Conservation (phyloP, 2,329 filamentous ascomycete genomes). For the Ophiostoma novo-ulmi region DNA sequence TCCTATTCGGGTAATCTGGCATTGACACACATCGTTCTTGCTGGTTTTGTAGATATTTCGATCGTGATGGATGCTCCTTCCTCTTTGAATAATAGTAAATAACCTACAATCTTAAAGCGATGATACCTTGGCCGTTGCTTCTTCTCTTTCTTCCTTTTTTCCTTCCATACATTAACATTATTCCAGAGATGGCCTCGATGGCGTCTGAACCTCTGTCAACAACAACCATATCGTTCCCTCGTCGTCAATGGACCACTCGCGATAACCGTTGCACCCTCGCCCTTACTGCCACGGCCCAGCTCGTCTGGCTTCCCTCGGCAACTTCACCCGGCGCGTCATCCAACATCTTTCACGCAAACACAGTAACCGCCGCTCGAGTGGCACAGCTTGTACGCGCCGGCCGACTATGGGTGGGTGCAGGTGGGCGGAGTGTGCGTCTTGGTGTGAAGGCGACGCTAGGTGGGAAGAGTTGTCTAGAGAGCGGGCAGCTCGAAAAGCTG, state of each 20-base stretch:
- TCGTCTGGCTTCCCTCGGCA: conserved; percentile 21
- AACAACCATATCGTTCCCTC: conserved; percentile 17
- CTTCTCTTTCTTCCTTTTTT: background rate
- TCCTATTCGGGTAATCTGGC: background rate
- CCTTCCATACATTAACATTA: no score
- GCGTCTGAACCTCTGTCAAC: background rate
- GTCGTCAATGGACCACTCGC: conserved; percentile 17
- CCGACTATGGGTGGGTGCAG: conserved; percentile 24
- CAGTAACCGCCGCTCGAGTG: conserved; percentile 23
- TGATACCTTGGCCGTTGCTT: background rate
- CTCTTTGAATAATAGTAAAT: background rate
- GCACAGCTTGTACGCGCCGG: conserved; percentile 25
- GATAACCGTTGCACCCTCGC: conserved; percentile 19
- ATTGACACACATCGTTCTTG: background rate
- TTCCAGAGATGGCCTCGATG: background rate
- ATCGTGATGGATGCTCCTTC: conserved; percentile 2
- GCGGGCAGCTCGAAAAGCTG: background rate
- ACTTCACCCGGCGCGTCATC: background rate
- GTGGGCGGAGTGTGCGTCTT: conserved; percentile 22
- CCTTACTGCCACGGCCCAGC: conserved; percentile 22
- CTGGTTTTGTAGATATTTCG: background rate
- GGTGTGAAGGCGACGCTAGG: conserved; percentile 20
- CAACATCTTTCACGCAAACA: background rate
- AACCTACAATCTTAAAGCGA: background rate
- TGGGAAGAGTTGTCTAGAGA: background rate